Evolutionary conservation across 2,329 filamentous ascomycete genomes (phyloP).

Genomic region (Epichloe scottii): DNA sequence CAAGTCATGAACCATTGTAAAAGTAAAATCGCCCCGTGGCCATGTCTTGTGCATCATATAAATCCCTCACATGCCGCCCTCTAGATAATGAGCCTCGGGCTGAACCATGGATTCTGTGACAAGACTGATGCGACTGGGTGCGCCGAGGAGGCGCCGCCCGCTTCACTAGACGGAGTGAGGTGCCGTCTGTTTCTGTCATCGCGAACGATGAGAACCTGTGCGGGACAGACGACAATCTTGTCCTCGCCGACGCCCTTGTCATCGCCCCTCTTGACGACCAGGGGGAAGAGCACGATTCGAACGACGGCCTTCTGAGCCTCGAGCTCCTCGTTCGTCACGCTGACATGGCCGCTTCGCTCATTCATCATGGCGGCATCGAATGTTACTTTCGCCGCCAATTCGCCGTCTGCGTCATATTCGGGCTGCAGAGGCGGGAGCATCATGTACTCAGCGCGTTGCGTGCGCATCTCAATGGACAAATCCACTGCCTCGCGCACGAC

Average conservation of each 20-base stretch:
- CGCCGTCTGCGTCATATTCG: conserved; percentile 87
- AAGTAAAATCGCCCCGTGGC: background rate
- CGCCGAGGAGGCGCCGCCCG: conserved; percentile 32
- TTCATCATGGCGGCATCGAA: conserved; percentile 96
- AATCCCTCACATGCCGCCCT: conserved; percentile 18
- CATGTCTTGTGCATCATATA: background rate
- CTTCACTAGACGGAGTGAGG: conserved; percentile 38
- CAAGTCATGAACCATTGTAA: conserved; percentile 1
- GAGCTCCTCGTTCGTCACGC: conserved; percentile 59
- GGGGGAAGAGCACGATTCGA: conserved; percentile 84
- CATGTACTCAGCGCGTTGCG: conserved; percentile 91
- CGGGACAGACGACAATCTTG: conserved; percentile 89
- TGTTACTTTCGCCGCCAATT: conserved; percentile 71
- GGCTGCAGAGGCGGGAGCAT: conserved; percentile 94
- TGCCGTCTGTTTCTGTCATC: conserved; percentile 28
- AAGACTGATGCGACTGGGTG: conserved; percentile 25
- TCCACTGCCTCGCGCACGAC: conserved; percentile 83
- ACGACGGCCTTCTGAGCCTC: conserved; percentile 67
- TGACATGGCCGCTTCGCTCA: conserved; percentile 59
- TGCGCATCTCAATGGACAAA: conserved; percentile 93
- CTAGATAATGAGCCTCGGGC: conserved; percentile 21
- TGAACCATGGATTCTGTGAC: conserved; percentile 21
- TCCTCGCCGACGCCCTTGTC: conserved; percentile 80
- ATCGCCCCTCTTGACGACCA: conserved; percentile 92
- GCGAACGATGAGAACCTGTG: conserved; percentile 73